These are phyloP conservation scores for Hypsizygus ulmarius DNA, from an alignment of 1,284 basidiomycete genomes.

Conservation along the genomic window DNA sequence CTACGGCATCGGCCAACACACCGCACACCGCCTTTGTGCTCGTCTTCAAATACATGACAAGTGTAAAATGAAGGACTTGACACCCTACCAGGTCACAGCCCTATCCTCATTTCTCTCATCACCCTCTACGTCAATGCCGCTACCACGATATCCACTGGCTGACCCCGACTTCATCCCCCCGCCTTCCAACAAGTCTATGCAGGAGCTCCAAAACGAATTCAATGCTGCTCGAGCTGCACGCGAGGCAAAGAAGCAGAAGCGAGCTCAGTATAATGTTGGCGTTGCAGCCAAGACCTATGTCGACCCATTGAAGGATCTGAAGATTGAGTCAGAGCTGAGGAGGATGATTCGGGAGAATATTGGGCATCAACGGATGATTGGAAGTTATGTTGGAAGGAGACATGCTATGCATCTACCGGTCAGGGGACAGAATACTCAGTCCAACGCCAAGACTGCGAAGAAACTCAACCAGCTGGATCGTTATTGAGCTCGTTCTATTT, in stretches of 20 bases:
- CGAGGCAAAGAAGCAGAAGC: conserved; percentile 31
- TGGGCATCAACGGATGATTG: conserved; percentile 86
- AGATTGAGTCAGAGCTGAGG: conserved; percentile 80
- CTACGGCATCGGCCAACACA: conserved; percentile 78
- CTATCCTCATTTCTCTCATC: conserved; percentile 88
- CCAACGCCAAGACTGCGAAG: conserved; percentile 82
- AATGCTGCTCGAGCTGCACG: conserved; percentile 25
- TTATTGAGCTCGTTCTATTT: conserved; percentile 18
- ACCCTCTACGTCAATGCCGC: conserved; percentile 64
- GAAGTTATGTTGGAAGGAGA: conserved; percentile 82
- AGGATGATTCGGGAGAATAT: conserved; percentile 84
- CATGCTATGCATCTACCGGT: conserved; percentile 90
- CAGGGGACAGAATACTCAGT: conserved; percentile 85
- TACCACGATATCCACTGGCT: conserved; percentile 64
- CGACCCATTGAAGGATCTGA: conserved; percentile 69
- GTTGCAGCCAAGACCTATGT: conserved; percentile 19
- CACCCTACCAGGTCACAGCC: conserved; percentile 77
- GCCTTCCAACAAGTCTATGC: conserved; percentile 42
- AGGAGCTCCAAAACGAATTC: conserved; percentile 42
- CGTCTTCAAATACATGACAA: conserved; percentile 84
- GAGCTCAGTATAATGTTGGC: conserved; percentile 16
- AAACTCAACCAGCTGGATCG: conserved; percentile 68
- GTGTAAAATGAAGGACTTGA: conserved; percentile 73
- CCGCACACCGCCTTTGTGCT: conserved; percentile 79
- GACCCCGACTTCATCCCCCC: conserved; percentile 46